Evolutionary conservation across 345 rosid genomes (phyloP).

Genomic region (Capsella bursapastoris): DNA sequence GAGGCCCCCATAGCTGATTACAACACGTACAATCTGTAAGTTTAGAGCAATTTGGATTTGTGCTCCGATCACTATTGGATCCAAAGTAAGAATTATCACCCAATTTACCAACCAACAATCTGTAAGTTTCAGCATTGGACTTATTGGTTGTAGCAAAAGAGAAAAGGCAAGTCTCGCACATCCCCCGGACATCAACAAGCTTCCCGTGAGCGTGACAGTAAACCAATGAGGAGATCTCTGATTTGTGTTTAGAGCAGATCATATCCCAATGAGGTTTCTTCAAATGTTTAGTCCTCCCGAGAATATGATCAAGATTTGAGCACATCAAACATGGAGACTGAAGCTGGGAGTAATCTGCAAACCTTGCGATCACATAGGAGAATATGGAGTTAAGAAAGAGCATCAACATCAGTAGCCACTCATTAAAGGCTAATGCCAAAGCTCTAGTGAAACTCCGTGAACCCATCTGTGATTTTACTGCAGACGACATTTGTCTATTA

Average conservation of each 20-base stretch:
- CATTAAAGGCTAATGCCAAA: conserved; percentile 69
- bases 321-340: conserved; percentile 81
- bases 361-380: conserved; percentile 67
- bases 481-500: conserved; percentile 51
- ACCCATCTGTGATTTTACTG: conserved; percentile 49
- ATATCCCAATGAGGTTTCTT: conserved; percentile 67
- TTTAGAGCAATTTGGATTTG: conserved; percentile 28
- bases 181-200: conserved; percentile 78
- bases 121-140: conserved; percentile 82
- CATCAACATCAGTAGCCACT: conserved; percentile 80
- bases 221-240: conserved; percentile 83
- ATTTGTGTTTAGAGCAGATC: conserved; percentile 78
- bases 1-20: conserved; percentile 57
- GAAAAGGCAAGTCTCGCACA: conserved; percentile 81
- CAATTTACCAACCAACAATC: conserved; percentile 78
- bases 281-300: conserved; percentile 49
- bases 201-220: conserved; percentile 78
- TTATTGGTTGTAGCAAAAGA: conserved; percentile 76
- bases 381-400: conserved; percentile 68
- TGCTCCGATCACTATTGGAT: conserved; percentile 43
- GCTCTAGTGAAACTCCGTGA: conserved; percentile 51
- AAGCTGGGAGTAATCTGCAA: conserved; percentile 61
- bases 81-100: conserved; percentile 58
- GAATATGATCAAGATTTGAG: conserved; percentile 85
- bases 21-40: conserved; percentile 69